Base-by-base conservation (phyloP, 257 asterid species). In the Lantana camara region DNA sequence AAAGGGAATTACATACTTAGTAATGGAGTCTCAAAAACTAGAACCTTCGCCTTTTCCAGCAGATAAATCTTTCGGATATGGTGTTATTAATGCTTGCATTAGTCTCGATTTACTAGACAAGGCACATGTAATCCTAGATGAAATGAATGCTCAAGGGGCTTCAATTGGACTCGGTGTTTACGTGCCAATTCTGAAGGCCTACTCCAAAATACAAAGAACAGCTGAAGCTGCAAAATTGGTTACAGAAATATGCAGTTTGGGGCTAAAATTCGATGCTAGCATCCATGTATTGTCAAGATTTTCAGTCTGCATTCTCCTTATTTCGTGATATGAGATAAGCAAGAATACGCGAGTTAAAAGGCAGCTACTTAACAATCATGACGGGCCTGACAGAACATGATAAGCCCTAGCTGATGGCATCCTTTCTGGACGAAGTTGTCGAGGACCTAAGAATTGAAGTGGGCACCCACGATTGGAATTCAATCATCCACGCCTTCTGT, bases 321-420 rank as follows among this genome's bases (percentile, higher is more conserved):
- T 93, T 90, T 57, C 87, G 95, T 54, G 99, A 90, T 82, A 93
- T 93, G 99, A 87, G 95, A 73, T 95, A 83, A 72, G 75, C 95
- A 11, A 84, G 96, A 61, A 60, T 71, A 14, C 56, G 72, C 2
- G 92, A 90, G 16, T 75, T 90, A 64, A 88, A 80, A 62, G 85
- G 79, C 19, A 76, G 97, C 69, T 93, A 93, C 71, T 73, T 93
- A 74, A 90, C 97, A 3, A 86, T 93, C 75, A 88, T 93, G 96
- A 93, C 97, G 1, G 99, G 99, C 24, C 79, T 93, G 68, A 93
- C 96, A 3, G 99, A 90, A 64, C 87, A 85, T 49, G 97, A 86
- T 64, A 80, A 97, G 41, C 97, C 99, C 21, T 97, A 93, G 62
- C 88, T 93, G 59, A 90, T 93, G 97, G 95, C 97, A 0, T 84